Evolutionary conservation across 1,284 basidiomycete genomes (phyloP), one percentile per base, ranked within the genome.

Genomic region (Cryptococcus sp.): DNA sequence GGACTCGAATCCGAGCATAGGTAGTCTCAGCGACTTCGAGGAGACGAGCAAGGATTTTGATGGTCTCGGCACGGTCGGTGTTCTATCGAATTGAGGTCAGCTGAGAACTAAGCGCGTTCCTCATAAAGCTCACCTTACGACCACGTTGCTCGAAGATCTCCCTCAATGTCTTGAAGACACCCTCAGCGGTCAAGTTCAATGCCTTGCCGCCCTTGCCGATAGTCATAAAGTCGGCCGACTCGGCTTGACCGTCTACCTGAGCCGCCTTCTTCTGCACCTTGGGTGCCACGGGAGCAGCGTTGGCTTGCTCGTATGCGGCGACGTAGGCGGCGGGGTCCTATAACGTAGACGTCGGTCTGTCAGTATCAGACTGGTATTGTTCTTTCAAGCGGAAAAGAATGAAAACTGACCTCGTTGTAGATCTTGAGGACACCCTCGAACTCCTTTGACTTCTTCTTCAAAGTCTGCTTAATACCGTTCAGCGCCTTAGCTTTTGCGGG

Each of bases 391-490:
- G 30, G 13, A 35, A 35, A 35, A 8, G 8, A 63, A 45, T 47
- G 4, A n/a, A 23, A 16, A 50, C 58, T 1, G 67, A 92, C 92
- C 77, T 86, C 83, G 68, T 89, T 88, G 82, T 87, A 97, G 62
- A 85, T 85, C 70, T 86, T 86, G 52, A 97, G 78, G 63, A 90
- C 87, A 41, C 80, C 80, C 80, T 98, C 96, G 73, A 92, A 86
- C 76, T 98, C 96, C 79, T 94, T 96, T 61, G 83, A 73, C 35
- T 88, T 84, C 82, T 95, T 98, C 80, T 91, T 94, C 62, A 98
- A 83, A 78, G 95, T 98, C 81, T 98, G 94, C 81, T 94, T 97
- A 87, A 97, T 92, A 25, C 89, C 89, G 66, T 93, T 98, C 70
- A 98, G 84, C 1, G 93, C 93, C 75, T 92, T 93, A 50, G 93